Evolutionary conservation across 164 flowering plant species (phyloP).

Genomic region (Saururus chinensis): DNA sequence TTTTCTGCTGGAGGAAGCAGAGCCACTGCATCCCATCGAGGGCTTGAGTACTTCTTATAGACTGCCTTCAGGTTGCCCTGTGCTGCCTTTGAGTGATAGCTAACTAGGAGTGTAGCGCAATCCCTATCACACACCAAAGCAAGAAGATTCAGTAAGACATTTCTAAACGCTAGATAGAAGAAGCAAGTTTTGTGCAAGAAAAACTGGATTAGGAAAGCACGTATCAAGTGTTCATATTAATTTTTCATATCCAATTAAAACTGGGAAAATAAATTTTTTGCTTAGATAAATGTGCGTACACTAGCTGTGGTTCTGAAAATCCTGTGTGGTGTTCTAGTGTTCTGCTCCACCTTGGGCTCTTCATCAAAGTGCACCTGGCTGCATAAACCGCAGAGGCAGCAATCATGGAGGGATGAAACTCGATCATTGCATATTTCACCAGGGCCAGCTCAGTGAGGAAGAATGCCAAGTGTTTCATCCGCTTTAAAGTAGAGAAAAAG

Average conservation of each 20-base stretch:
- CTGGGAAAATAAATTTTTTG: not conserved
- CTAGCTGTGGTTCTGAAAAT: constrained; percentile 50
- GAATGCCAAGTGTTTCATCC: constrained; percentile 64
- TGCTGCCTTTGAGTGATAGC: constrained; percentile 33
- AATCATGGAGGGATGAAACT: constrained; percentile 64
- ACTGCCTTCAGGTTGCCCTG: constrained; percentile 39
- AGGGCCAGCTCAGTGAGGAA: constrained; percentile 62
- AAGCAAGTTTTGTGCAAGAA: not conserved
- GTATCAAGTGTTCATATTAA: no score
- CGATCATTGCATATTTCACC: constrained; percentile 50
- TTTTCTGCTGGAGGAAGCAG: constrained; percentile 37
- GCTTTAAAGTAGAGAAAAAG: not conserved
- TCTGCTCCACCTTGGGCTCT: constrained; percentile 53
- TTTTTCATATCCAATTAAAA: no score
- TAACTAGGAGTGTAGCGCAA: constrained; percentile 56
- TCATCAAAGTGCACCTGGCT: constrained; percentile 53
- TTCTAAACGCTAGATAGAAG: not conserved
- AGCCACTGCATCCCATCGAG: constrained; percentile 45
- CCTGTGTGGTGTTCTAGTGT: constrained; percentile 71
- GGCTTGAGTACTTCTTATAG: constrained; percentile 45
- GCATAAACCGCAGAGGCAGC: constrained; percentile 93
- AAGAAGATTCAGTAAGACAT: not conserved
- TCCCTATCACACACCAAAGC: constrained; percentile 25
- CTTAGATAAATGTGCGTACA: constrained; percentile 3
- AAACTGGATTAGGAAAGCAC: not conserved